phyloP scores from a whole-genome alignment of 495 filamentous ascomycete species.

The Penicillium antarcticum region DNA sequence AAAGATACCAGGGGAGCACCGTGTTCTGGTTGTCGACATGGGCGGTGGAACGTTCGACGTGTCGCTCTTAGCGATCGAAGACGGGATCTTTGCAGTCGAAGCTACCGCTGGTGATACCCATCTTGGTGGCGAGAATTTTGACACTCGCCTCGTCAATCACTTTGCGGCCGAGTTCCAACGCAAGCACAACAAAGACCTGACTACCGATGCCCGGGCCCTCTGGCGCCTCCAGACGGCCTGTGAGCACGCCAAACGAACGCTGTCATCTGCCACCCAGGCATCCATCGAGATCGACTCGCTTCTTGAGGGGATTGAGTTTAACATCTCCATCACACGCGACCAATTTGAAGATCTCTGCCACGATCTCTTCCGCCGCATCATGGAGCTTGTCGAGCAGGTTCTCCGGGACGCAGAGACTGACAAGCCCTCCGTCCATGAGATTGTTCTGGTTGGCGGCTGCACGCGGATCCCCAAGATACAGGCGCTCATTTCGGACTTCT shows the following conservation, averaged over 20 bases:
- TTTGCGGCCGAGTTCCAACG: constrained; percentile 91
- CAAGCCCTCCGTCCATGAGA: constrained; percentile 94
- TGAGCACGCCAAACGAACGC: constrained; percentile 98
- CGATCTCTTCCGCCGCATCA: constrained; percentile 91
- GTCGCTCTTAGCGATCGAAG: constrained; percentile 95
- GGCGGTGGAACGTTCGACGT: constrained; percentile 99
- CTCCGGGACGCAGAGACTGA: constrained; percentile 93
- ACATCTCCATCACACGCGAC: constrained; percentile 97
- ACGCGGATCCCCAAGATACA: constrained; percentile 99
- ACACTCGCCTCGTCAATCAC: constrained; percentile 95
- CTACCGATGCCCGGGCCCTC: constrained; percentile 89
- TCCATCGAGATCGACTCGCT: constrained; percentile 99
- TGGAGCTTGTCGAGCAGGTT: constrained; percentile 97
- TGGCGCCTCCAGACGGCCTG: constrained; percentile 97
- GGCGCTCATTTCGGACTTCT: constrained; percentile 97
- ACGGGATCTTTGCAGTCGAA: constrained; percentile 99
- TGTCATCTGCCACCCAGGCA: constrained; percentile 94
- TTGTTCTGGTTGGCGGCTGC: constrained; percentile 96
- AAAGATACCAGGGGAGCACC: constrained; percentile 94
- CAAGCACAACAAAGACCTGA: constrained; percentile 81
- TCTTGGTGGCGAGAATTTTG: constrained; percentile 98
- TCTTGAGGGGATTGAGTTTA: constrained; percentile 96
- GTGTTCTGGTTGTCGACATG: constrained; percentile 98
- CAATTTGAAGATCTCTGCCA: constrained; percentile 99
- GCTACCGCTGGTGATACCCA: constrained; percentile 98